Evolutionary conservation across 73 alveolate genomes (phyloP), one percentile per base, ranked within the genome.

Genomic region (Stentor roeselii): DNA sequence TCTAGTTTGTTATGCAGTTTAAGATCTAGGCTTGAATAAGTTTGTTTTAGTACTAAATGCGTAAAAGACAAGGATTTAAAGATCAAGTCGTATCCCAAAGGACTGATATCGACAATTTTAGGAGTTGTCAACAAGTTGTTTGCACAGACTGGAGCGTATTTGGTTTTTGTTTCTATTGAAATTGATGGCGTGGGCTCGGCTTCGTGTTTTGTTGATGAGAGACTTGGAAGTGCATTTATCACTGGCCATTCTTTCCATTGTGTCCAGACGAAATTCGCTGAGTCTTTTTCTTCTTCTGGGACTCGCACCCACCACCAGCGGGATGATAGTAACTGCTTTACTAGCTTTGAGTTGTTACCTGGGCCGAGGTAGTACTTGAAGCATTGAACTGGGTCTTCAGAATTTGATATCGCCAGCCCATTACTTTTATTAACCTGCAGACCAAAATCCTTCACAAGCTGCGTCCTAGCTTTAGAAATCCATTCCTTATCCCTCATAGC

Each of bases 301-400:
- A 86, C 91, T 85, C 76, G 42, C 0, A 88, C 85, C 97, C 97
- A 92, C 95, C 97, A 92, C 88, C 93, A 92, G 67, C 97, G 42
- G 59, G 50, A 32, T 59, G 88, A 90, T 59, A 92, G 86, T 42
- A 82, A 37, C 59, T 59, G 58, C 39, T 89, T 87, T 0, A 92
- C 95, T 34, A 92, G 67, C 14, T 59, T 36, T n/a, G 92, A 84
- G 75, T 92, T 92, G 85, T 92, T 92, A 3, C 97, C 97, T 76
- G 86, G 90, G 21, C 97, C 97, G 14, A 92, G 58, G 30, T 90
- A 92, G 36, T 89, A 91, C 74, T 90, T 92, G 76, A 83, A 58
- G 27, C 35, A 21, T 21, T 21, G 27, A 58, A 21, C 15, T 21
- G 15, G 15, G 1, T 58, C 74, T 58, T n/a, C 27, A 58, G 74